Base-by-base conservation (phyloP, 352 stramenopile genomes). In the Peronospora destructor region DNA sequence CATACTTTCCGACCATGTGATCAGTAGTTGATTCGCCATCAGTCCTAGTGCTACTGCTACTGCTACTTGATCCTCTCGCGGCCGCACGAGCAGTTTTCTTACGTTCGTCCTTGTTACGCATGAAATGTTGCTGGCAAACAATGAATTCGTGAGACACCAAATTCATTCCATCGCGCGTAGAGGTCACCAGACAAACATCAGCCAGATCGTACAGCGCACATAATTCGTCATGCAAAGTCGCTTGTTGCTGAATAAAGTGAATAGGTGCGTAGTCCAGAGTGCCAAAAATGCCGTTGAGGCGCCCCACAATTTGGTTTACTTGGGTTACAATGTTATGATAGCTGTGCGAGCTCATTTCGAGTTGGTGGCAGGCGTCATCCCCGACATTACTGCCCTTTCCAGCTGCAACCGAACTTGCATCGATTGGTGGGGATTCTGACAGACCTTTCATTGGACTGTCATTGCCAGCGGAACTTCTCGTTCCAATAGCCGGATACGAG, bases 101-200 rank as follows among this genome's bases (percentile, higher is more conserved):
- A 0, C 73, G 72, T 50, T 85, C 74, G 43, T 88, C 71, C 26
- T 87, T 89, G 39, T 74, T 81, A 3, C 77, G 64, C 75, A 84
- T 89, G 14, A 89, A 89, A 39, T 89, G 77, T 48, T 92, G 76
- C 59, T 95, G 84, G 32, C 80, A 91, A 0, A 88, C 84, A 29
- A 96, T 71, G 56, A 94, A 96, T 53, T 96, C 86, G 36, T 95
- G 82, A 14, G 79, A 85, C 1, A 95, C 83, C 7, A 96, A 61
- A 55, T 96, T 96, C 83, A 96, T 95, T 41, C 86, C 85, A 61
- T 96, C 86, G 7, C 82, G 60, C 12, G 87, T 87, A 37, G 81
- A 93, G 1, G 85, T 96, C 26, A 96, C 85, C 33, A 96, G 35
- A 30, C 85, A 95, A 35, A 94, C 84, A 45, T 96, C 82, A 6